A percentile compares a stretch with the other conserved stretches of the same genome.
phyloP scores from a whole-genome alignment of 148 eudicot genomes.

The Drosera capensis region DNA sequence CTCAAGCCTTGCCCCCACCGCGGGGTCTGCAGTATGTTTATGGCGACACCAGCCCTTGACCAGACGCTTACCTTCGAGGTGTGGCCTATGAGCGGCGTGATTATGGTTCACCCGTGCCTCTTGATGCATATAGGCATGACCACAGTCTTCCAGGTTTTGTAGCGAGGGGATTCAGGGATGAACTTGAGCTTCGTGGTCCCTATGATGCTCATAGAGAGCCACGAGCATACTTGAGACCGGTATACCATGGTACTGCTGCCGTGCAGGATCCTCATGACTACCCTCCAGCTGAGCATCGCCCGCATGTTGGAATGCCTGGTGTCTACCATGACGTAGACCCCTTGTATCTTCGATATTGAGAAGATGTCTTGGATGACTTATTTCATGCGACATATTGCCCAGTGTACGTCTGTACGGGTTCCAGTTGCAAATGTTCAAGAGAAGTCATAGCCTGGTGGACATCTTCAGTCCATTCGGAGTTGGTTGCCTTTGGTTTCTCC shows the following conservation, averaged over 20 bases:
- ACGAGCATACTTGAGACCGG: slow-evolving; percentile 15
- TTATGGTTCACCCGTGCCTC: not conserved
- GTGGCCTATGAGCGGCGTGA: slow-evolving; percentile 12
- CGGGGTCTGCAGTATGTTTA: slow-evolving; percentile 18
- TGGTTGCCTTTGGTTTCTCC: too few species aligned
- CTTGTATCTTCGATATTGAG: too few species aligned
- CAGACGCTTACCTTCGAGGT: slow-evolving; percentile 23
- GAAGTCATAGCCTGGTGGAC: too few species aligned
- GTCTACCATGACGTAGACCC: not conserved
- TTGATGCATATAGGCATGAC: slow-evolving; percentile 1
- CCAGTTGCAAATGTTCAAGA: too few species aligned
- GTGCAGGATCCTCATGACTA: not conserved
- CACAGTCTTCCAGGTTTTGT: slow-evolving; percentile 10
- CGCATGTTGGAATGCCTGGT: not conserved
- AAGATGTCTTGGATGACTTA: too few species aligned
- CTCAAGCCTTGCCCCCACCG: slow-evolving; percentile 12
- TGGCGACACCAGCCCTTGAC: slow-evolving; percentile 15
- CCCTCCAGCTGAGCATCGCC: too few species aligned
- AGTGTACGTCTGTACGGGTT: too few species aligned
- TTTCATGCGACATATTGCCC: too few species aligned
- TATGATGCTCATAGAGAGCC: slow-evolving; percentile 27
- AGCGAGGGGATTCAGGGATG: slow-evolving; percentile 13
- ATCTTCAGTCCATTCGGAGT: too few species aligned
- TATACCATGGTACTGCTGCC: slow-evolving; percentile 1
- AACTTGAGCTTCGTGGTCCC: slow-evolving; percentile 12